Base-by-base conservation (phyloP, 2,329 filamentous ascomycete genomes). In the Hortaea werneckii region DNA sequence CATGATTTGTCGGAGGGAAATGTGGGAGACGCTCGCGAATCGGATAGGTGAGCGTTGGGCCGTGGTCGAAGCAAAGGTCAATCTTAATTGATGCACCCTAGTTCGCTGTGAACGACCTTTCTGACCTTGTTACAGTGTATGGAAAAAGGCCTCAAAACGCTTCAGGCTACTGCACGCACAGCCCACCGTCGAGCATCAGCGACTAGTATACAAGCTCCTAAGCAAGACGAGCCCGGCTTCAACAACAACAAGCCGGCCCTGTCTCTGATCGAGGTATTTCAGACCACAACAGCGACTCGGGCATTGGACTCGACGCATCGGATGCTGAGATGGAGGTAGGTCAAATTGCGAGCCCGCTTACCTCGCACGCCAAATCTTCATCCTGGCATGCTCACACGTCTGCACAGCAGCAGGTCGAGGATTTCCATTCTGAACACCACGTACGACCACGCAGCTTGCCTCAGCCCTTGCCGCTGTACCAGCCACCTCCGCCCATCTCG, bases 1-100 rank as follows among this genome's bases (percentile, higher is more conserved):
- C 67, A 85, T 87, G 77, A 75, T 74, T 50, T 77, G 85, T 69
- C 77, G 88, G 45, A 82, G 83, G 63, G 82, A 88, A 65, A 89
- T 94, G 61, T 94, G 87, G 87, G 76, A 76, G 45, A 73, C 79
- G 4, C 74, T 94, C 26, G 86, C 85, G 2, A 73, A 77, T n/a
- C 65, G 69, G 29, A 60, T 77, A 20, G 73, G 71, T 5, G 76
- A 78, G 59, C 72, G 72, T 45, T 79, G 76, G 76, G 62, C 67
- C 46, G 78, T 83, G 4, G 84, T 89, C n/a, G 87, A 94, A 60
- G 75, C 85, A 78, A 76, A 92, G 82, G 87, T 85, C 72, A 54
- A 79, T 78, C 6, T 74, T 20, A 29, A 3, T 20, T 20, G 20
- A 20, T 11, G 3, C 37, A 12, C 27, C 30, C 4, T 7, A 30